phyloP scores from a whole-genome alignment of 2,329 filamentous ascomycete genomes.

The Neofusicoccum cordaticola region DNA sequence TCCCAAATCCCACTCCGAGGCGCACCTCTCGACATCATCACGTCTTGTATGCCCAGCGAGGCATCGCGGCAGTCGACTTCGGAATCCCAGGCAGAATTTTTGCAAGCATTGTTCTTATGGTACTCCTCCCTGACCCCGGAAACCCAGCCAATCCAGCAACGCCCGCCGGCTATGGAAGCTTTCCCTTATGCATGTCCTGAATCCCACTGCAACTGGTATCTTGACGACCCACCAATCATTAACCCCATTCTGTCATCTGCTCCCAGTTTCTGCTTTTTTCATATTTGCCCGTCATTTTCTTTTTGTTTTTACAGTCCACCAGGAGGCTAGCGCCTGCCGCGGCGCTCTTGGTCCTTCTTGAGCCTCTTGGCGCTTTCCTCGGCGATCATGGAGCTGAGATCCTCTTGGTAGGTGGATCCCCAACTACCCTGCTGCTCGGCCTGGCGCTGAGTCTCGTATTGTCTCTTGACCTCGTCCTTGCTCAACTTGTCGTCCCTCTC shows the following conservation, averaged over 20 bases:
- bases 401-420: conserved; percentile 79
- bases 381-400: conserved; percentile 93
- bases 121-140: conserved; percentile 17
- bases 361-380: conserved; percentile 87
- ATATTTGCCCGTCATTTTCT: not conserved
- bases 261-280: not conserved
- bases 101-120: conserved; percentile 16
- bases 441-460: conserved; percentile 71
- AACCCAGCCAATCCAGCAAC: conserved; percentile 16
- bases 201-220: conserved; percentile 13
- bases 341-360: conserved; percentile 80
- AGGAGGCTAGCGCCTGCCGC: conserved; percentile 50
- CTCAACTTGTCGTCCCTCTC: conserved; percentile 71
- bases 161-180: conserved; percentile 18
- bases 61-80: conserved; percentile 13
- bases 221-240: not conserved
- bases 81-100: conserved; percentile 11
- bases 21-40: conserved; percentile 12
- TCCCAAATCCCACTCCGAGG: not conserved
- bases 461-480: conserved; percentile 76
- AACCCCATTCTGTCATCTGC: not conserved
- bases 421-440: conserved; percentile 61
- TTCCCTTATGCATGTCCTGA: conserved; percentile 15
- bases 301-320: conserved; percentile 16
- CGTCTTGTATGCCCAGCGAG: conserved; percentile 4